phyloP scores from a whole-genome alignment of 148 eudicot genomes.

The Amaranthus hypochondriacus region DNA sequence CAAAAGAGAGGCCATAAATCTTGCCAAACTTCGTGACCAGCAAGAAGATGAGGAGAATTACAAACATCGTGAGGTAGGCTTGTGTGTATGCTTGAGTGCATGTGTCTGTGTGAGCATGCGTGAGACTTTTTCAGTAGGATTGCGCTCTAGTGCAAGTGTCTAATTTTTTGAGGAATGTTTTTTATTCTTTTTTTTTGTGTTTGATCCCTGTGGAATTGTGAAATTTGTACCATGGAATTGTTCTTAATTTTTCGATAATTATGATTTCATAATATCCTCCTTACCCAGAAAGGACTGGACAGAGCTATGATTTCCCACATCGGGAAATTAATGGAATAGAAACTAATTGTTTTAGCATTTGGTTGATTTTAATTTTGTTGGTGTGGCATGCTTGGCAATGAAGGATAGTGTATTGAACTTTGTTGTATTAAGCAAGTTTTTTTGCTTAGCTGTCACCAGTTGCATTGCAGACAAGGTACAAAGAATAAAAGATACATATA shows the following conservation, averaged over 20 bases:
- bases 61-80: conserved; percentile 83
- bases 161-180: background rate
- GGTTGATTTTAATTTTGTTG: background rate
- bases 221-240: background rate
- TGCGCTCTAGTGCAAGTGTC: too few species aligned
- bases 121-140: background rate
- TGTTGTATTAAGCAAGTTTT: background rate
- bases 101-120: background rate
- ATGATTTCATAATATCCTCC: background rate
- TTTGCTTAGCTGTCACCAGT: background rate
- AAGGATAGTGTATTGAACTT: background rate
- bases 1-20: conserved; percentile 70
- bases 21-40: conserved; percentile 69
- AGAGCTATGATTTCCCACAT: background rate
- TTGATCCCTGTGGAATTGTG: background rate
- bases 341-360: background rate
- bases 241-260: background rate
- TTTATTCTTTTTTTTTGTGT: background rate
- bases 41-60: conserved; percentile 85
- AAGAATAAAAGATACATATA: background rate
- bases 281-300: background rate
- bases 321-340: background rate
- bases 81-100: background rate
- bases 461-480: background rate
- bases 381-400: background rate